Conservation (phyloP, 2,329 filamentous ascomycete species). For the Fusarium miscanthi region DNA sequence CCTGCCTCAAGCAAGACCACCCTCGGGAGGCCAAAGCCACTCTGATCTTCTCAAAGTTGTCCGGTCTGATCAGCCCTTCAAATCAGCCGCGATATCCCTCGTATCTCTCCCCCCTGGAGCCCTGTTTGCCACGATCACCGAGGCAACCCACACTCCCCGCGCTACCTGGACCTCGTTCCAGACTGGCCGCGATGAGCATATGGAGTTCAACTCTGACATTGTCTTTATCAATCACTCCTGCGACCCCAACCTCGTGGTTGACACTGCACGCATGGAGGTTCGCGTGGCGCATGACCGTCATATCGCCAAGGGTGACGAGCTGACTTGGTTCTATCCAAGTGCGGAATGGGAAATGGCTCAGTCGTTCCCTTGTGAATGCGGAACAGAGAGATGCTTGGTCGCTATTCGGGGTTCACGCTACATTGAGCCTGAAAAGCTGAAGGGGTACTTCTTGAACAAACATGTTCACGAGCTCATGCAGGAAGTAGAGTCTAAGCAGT, state of each 20-base stretch:
- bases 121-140: not conserved
- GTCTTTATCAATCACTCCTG: not conserved
- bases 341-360: not conserved
- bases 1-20: not conserved
- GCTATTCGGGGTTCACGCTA: not conserved
- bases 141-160: not conserved
- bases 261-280: not conserved
- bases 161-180: not conserved
- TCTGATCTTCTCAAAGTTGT: not conserved
- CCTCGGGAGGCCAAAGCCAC: not conserved
- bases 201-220: not conserved
- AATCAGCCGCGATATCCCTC: not conserved
- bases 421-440: not conserved
- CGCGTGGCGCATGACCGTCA: not conserved
- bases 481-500: not conserved
- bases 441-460: not conserved
- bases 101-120: not conserved
- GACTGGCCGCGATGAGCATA: not conserved
- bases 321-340: not conserved
- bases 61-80: not conserved
- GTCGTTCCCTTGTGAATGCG: not conserved
- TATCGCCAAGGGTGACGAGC: not conserved
- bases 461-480: not conserved
- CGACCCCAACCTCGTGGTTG: not conserved
- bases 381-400: not conserved